Evolutionary conservation across 768 basidiomycete species (phyloP).

Genomic region (Kwoniella bestiolae): DNA sequence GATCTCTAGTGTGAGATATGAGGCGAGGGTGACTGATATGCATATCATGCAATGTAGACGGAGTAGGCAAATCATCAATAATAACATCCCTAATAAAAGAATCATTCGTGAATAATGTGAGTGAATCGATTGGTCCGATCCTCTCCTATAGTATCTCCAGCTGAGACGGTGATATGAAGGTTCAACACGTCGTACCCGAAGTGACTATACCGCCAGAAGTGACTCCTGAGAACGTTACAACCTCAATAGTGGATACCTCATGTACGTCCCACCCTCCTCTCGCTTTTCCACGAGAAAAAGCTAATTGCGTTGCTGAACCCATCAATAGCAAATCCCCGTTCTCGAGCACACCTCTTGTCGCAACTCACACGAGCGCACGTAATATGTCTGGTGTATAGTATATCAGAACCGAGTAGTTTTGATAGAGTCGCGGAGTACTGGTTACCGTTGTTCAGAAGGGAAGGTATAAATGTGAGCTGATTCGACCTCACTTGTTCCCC

Average conservation of each 20-base stretch:
- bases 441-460: conserved; percentile 90
- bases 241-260: conserved; percentile 96
- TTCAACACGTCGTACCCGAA: conserved; percentile 92
- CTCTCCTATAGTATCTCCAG: background rate
- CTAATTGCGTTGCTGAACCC: conserved; percentile 6
- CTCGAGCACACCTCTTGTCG: conserved; percentile 84
- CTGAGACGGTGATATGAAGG: conserved; percentile 62
- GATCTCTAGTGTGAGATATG: background rate
- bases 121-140: conserved; percentile 32
- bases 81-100: conserved; percentile 97
- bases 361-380: conserved; percentile 98
- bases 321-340: conserved; percentile 74
- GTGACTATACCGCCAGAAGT: conserved; percentile 98
- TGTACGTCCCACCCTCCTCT: conserved; percentile 63
- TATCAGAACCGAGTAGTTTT: conserved; percentile 95
- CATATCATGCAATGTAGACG: conserved; percentile 64
- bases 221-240: conserved; percentile 95
- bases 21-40: conserved; percentile 3
- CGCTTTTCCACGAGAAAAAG: background rate
- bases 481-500: too few relatives aligned
- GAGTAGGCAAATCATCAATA: conserved; percentile 97
- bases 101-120: conserved; percentile 84
- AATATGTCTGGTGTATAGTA: conserved; percentile 95
- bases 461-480: conserved; percentile 85
- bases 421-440: conserved; percentile 98